phyloP scores from a whole-genome alignment of 2,329 filamentous ascomycete genomes.

The Fusarium keratoplasticum region DNA sequence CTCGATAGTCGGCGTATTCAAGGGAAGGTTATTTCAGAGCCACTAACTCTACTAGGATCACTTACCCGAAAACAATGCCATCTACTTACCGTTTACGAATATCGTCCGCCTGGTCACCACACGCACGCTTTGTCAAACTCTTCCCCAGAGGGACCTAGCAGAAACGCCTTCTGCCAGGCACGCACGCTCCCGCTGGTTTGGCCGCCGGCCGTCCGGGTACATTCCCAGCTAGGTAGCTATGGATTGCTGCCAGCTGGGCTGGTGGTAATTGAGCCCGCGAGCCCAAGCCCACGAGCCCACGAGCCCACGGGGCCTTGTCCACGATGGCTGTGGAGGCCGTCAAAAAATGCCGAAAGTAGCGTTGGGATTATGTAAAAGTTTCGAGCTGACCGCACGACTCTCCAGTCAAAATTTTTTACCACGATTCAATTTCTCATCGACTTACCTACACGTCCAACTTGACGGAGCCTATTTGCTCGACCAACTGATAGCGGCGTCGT shows the following conservation, averaged over 20 bases:
- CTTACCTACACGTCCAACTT: constrained; percentile 40
- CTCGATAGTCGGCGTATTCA: not conserved
- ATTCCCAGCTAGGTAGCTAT: constrained; percentile 1
- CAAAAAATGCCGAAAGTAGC: constrained; percentile 45
- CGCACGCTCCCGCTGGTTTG: constrained; percentile 29
- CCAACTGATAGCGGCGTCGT: constrained; percentile 42
- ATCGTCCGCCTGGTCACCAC: constrained; percentile 11
- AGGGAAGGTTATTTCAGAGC: not conserved
- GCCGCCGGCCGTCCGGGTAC: constrained; percentile 12
- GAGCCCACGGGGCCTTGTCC: constrained; percentile 23
- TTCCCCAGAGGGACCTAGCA: constrained; percentile 1
- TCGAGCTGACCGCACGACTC: constrained; percentile 41
- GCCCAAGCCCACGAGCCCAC: constrained; percentile 2
- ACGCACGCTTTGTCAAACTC: not conserved
- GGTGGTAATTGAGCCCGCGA: constrained; percentile 18
- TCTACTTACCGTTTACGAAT: constrained; percentile 17
- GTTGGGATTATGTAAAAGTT: constrained; percentile 53
- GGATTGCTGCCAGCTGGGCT: constrained; percentile 15
- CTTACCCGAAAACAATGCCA: constrained; percentile 10
- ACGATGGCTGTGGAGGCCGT: constrained; percentile 42
- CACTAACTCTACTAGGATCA: constrained; percentile 15
- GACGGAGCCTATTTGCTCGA: constrained; percentile 40
- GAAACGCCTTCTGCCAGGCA: constrained; percentile 25
- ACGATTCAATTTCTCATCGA: constrained; percentile 50
- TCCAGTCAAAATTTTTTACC: constrained; percentile 52